Evolutionary conservation across 768 basidiomycete species (phyloP).

Genomic region (Suillus placidus): DNA sequence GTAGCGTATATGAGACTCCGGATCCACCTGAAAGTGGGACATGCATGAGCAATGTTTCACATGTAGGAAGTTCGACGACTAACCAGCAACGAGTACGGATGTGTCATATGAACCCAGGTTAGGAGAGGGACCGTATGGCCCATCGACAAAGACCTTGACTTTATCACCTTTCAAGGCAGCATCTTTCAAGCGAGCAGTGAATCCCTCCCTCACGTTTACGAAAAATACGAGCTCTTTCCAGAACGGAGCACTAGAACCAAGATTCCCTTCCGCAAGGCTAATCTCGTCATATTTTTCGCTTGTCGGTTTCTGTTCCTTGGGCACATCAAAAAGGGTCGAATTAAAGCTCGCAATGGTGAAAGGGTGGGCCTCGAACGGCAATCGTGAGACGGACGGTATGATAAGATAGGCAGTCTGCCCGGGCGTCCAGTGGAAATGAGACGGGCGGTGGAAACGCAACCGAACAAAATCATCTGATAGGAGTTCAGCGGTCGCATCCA

Average conservation of each 20-base stretch:
- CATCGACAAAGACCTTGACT: constrained; percentile 54
- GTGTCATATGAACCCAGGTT: constrained; percentile 42
- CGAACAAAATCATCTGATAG: constrained; percentile 48
- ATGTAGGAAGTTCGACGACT: not conserved
- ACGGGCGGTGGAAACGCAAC: constrained; percentile 42
- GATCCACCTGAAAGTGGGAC: constrained; percentile 39
- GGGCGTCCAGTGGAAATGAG: constrained; percentile 49
- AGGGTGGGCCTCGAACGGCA: constrained; percentile 54
- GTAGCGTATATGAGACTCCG: constrained; percentile 46
- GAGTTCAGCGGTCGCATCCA: constrained; percentile 42
- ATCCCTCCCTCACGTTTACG: constrained; percentile 55
- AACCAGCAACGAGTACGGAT: constrained; percentile 51
- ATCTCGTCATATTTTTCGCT: constrained; percentile 12
- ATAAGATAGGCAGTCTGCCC: constrained; percentile 57
- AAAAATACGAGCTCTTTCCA: constrained; percentile 52
- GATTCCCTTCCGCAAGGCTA: not conserved
- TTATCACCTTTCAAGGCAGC: constrained; percentile 29
- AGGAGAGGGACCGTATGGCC: constrained; percentile 52
- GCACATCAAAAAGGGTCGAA: constrained; percentile 2
- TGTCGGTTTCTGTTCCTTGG: constrained; percentile 1
- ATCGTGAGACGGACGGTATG: constrained; percentile 44
- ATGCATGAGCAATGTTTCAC: not conserved
- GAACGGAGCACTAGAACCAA: constrained; percentile 15
- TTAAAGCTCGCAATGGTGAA: constrained; percentile 54
- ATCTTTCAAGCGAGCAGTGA: constrained; percentile 49